Conservation (phyloP, 163 green algal genomes). For the Chlamydomonas reinhardtii region DNA sequence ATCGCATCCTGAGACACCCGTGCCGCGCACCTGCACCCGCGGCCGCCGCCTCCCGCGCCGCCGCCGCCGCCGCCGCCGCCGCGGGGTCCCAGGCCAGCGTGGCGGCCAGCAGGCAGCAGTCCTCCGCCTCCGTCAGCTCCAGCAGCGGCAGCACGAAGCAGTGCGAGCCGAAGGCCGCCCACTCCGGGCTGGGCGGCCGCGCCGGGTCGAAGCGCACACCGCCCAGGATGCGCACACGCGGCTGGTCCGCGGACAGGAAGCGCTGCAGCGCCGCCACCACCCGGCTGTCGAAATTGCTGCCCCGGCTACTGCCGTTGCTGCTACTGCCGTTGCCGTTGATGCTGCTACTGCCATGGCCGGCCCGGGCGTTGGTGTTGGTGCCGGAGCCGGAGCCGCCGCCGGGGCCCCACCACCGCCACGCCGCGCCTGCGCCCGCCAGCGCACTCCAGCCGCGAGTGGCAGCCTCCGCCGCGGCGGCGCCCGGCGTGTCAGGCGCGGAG, state of each 20-base stretch:
- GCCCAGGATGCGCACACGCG: slow-evolving; percentile 82
- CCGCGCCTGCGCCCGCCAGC: slow-evolving; percentile 81
- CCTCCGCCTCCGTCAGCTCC: slow-evolving; percentile 79
- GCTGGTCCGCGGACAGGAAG: slow-evolving; percentile 75
- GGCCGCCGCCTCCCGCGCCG: slow-evolving; percentile 10
- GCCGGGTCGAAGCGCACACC: slow-evolving; percentile 83
- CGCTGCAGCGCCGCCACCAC: slow-evolving; percentile 74
- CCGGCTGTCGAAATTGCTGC: slow-evolving; percentile 51
- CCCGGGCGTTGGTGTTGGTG: too few species aligned
- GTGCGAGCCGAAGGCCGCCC: slow-evolving; percentile 88
- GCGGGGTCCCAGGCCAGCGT: slow-evolving; percentile 87
- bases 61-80: slow-evolving; percentile 25
- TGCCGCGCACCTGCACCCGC: neutral
- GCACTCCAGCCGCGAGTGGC: slow-evolving; percentile 63
- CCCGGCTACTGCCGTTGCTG: too few species aligned
- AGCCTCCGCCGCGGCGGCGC: slow-evolving; percentile 64
- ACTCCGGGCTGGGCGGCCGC: slow-evolving; percentile 74
- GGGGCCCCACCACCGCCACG: slow-evolving; percentile 85
- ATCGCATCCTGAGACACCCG: too few species aligned
- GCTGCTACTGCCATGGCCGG: too few species aligned
- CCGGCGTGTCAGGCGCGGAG: slow-evolving; percentile 77
- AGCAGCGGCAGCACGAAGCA: slow-evolving; percentile 90
- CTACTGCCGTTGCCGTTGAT: too few species aligned
- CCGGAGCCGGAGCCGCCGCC: slow-evolving; percentile 32
- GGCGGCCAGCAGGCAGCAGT: slow-evolving; percentile 73